Evolutionary conservation across 768 basidiomycete genomes (phyloP).

Genomic region (Termitomyces sp.): DNA sequence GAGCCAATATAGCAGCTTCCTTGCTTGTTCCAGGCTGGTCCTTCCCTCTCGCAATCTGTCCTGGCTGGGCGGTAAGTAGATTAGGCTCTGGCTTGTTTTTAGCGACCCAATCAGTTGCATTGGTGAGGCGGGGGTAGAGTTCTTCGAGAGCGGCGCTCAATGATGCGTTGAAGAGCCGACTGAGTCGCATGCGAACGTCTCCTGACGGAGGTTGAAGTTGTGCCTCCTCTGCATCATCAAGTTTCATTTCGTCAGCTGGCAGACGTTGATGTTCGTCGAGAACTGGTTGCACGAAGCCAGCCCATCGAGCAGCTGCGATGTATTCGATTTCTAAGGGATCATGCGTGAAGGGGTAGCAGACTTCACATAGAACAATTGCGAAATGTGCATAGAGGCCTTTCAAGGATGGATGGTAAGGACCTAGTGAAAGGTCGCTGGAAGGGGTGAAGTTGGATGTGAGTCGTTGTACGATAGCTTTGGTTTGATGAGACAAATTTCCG

Average conservation of each 20-base stretch:
- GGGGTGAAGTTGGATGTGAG: slow-evolving; percentile 33
- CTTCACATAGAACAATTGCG: slow-evolving; percentile 47
- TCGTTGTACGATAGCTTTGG: slow-evolving; percentile 25
- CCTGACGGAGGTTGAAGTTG: slow-evolving; percentile 35
- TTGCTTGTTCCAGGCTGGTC: neutral
- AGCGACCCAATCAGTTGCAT: slow-evolving; percentile 57
- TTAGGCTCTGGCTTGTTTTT: slow-evolving; percentile 41
- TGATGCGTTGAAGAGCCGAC: slow-evolving; percentile 55
- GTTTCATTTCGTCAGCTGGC: slow-evolving; percentile 14
- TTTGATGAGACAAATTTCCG: neutral
- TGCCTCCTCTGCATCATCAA: slow-evolving; percentile 15
- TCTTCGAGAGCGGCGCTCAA: slow-evolving; percentile 57
- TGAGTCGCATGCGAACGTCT: slow-evolving; percentile 62
- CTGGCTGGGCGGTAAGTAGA: slow-evolving; percentile 27
- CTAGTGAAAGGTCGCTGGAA: slow-evolving; percentile 6
- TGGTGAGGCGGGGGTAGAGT: slow-evolving; percentile 63
- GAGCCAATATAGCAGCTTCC: slow-evolving; percentile 24
- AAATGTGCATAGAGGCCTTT: slow-evolving; percentile 62
- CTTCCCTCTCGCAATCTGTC: slow-evolving; percentile 6
- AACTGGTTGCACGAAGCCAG: slow-evolving; percentile 68
- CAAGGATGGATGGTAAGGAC: slow-evolving; percentile 49
- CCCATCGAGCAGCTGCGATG: slow-evolving; percentile 75
- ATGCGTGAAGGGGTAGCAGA: slow-evolving; percentile 58
- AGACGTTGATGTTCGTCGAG: slow-evolving; percentile 38
- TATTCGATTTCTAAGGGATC: slow-evolving; percentile 71